phyloP scores from a whole-genome alignment of 805 yeast genomes.

The Candida boleticola region DNA sequence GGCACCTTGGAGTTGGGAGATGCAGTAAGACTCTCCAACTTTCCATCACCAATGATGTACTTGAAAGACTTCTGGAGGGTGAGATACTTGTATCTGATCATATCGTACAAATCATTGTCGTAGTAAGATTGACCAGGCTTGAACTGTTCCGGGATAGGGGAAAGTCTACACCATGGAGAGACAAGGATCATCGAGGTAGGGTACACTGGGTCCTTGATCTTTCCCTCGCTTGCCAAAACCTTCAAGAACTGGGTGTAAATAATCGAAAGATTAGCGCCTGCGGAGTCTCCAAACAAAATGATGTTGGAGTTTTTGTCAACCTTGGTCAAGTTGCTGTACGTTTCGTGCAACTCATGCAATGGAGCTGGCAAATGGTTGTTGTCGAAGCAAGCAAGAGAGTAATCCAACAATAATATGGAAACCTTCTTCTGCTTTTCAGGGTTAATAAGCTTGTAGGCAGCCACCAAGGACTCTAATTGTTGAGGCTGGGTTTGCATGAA shows the following conservation, averaged over 20 bases:
- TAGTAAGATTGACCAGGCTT: constrained; percentile 32
- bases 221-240: constrained; percentile 4
- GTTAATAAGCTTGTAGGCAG: constrained; percentile 28
- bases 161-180: constrained; percentile 39
- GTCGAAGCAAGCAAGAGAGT: constrained; percentile 25
- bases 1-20: constrained; percentile 27
- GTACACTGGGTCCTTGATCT: constrained; percentile 13
- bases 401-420: constrained; percentile 30
- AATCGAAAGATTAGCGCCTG: constrained; percentile 40
- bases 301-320: constrained; percentile 26
- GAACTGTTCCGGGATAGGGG: constrained; percentile 19
- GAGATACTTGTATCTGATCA: constrained; percentile 16
- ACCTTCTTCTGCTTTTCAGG: constrained; percentile 14
- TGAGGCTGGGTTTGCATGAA: constrained; percentile 27
- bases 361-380: constrained; percentile 34
- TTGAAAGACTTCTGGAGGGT: too few relatives aligned
- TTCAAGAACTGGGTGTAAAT: constrained; percentile 28
- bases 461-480: constrained; percentile 30
- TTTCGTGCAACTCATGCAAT: constrained; percentile 24
- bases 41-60: constrained; percentile 13
- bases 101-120: constrained; percentile 26
- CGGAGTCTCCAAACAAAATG: constrained; percentile 42
- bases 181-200: constrained; percentile 28
- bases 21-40: constrained; percentile 11
- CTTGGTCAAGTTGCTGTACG: constrained; percentile 21